Base-by-base conservation (phyloP, 345 rosid species). In the Melaleuca alternifolia region DNA sequence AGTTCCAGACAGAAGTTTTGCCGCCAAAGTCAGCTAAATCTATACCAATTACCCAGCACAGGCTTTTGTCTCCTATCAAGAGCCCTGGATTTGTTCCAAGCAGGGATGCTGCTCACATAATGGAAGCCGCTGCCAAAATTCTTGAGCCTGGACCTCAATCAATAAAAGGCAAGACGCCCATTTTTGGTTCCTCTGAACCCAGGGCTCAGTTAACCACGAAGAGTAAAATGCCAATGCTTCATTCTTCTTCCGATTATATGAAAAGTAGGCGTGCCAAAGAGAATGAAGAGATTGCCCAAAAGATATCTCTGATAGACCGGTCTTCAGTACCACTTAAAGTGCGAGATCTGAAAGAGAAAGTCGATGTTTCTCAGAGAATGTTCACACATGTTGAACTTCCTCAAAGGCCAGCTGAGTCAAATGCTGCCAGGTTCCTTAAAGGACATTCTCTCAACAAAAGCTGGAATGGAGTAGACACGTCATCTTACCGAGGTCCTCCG, bases 1-100 rank as follows among this genome's bases (percentile, higher is more conserved):
- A 95, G 91, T 97, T 97, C 90, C 99, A 94, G 89, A 94, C 96
- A 48, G 99, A 97, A 91, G 91, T 94, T 30, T 90, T 97, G 90
- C 99, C 99, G 85, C 99, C 99, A 54, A 95, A 90, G 88, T 94
- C 99, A 0, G 99, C 99, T 85, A 97, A 95, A 92, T 94, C 99
- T 30, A 97, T 97, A 88, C 97, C 99, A 33, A 89, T 93, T 84
- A 96, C 98, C 54, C 99, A 92, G 84, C 97, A 92, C 88, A 97
- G 95, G 90, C 98, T 97, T 81, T 86, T 97, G 87, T 97, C 99
- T 87, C 99, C 99, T 54, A 97, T 97, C 59, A 97, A 97, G 92
- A 94, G 95, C 88, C 99, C 95, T 82, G 95, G 97, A 75, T 95
- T 91, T 86, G 87, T 97, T 84, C 98, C 94, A 85, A 88, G 96